Evolutionary conservation across 2,329 filamentous ascomycete genomes (phyloP), one percentile per base, ranked within the genome.

Genomic region (Fusarium euwallaceae): DNA sequence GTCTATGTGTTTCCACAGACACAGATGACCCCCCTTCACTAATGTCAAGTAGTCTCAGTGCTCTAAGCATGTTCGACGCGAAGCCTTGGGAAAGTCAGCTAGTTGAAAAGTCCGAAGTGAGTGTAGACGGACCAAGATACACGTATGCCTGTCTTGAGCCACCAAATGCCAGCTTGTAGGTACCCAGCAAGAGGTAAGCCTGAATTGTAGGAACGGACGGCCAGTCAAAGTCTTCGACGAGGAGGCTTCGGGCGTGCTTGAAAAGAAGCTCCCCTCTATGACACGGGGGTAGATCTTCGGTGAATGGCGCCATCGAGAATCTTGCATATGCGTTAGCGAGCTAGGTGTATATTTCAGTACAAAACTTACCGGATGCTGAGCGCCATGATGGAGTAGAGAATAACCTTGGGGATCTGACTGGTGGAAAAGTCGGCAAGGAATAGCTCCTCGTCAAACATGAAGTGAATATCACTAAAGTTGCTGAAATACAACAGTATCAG

Each of bases 391-490:
- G 55, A 59, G 14, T 59, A 59, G 11, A 59, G 32, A 12, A 59
- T 27, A 10, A 59, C 20, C 55, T 69, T 69, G 17, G 67, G 63
- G n/a, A 53, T 53, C 32, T 69, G 51, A 2, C 67, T 55, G 6
- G 55, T 39, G 4, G 48, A 39, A 43, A 61, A 61, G 29, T 69
- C 63, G 22, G 45, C 48, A 14, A 69, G n/a, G 24, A 69, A 69
- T 4, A 66, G 24, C 14, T 61, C 59, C 12, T 69, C 63, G 14
- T 69, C 67, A 29, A 69, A 69, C 67, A 69, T 66, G 27, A 66
- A 69, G 45, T 69, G 67, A 16, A 69, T 55, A 14, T 69, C 67
- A 20, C 64, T 66, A 17, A 66, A 69, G 51, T 69, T 69, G 63
- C 63, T 69, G 20, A 69, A 69, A 59, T 69, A 69, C n/a, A 69